Evolutionary conservation across 2,329 filamentous ascomycete species (phyloP).

Genomic region (Aspergillus cejpii): DNA sequence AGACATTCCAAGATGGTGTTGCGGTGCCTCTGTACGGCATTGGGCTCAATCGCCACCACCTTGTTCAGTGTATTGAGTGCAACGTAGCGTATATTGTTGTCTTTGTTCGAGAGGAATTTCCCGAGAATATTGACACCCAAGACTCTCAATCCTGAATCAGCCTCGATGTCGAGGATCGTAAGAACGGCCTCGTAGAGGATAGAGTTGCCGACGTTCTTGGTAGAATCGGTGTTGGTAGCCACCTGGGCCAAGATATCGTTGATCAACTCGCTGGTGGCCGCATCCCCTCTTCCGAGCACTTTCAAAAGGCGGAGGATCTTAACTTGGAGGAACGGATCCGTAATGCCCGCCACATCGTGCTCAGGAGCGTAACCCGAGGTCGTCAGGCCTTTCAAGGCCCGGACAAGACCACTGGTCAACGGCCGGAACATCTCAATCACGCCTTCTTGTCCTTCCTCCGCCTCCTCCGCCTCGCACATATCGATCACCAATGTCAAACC

Average conservation of each 20-base stretch:
- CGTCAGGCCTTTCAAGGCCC: slow-evolving; percentile 83
- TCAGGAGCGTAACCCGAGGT: slow-evolving; percentile 96
- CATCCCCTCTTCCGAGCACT: slow-evolving; percentile 78
- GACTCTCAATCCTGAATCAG: slow-evolving; percentile 87
- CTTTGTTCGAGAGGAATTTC: slow-evolving; percentile 95
- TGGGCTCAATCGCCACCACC: slow-evolving; percentile 95
- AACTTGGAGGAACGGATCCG: slow-evolving; percentile 94
- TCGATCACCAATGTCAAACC: slow-evolving; percentile 86
- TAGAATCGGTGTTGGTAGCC: slow-evolving; percentile 94
- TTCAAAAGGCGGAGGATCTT: slow-evolving; percentile 85
- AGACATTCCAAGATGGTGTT: slow-evolving; percentile 97
- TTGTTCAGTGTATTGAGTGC: slow-evolving; percentile 96
- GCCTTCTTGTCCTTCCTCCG: slow-evolving; percentile 80
- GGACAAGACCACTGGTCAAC: slow-evolving; percentile 75
- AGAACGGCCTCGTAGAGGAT: slow-evolving; percentile 96
- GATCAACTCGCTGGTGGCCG: slow-evolving; percentile 87
- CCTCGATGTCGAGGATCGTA: slow-evolving; percentile 96
- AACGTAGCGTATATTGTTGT: slow-evolving; percentile 99
- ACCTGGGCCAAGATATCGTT: slow-evolving; percentile 98
- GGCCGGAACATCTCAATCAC: slow-evolving; percentile 87
- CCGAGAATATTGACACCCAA: slow-evolving; percentile 96
- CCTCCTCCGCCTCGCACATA: slow-evolving; percentile 90
- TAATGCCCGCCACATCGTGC: slow-evolving; percentile 96
- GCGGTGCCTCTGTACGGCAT: slow-evolving; percentile 91
- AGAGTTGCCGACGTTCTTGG: slow-evolving; percentile 97